Percentiles rank a stretch among this genome's conserved stretches.
Evolutionary conservation across 495 filamentous ascomycete genomes (phyloP).

Genomic region (Bacidia rubella): DNA sequence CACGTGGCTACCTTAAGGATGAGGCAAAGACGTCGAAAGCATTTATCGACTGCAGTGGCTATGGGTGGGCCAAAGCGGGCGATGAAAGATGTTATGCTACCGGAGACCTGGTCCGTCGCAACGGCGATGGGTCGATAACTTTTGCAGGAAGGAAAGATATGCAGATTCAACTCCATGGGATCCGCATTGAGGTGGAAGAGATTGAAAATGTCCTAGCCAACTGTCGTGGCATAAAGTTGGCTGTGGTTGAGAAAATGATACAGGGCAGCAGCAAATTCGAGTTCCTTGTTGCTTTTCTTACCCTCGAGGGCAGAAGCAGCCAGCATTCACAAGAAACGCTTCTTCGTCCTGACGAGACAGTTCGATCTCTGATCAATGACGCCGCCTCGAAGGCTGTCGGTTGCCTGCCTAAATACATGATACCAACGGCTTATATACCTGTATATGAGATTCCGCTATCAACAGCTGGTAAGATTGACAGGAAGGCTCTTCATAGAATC

Average conservation of each 20-base stretch:
- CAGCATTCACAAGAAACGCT: no score
- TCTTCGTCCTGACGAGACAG: no score
- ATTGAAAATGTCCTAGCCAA: constrained; percentile 33
- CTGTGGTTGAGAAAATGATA: neutral
- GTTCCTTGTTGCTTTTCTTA: neutral
- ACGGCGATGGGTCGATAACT: constrained; percentile 27
- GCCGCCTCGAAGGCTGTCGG: constrained; percentile 7
- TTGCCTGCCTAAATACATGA: constrained; percentile 30
- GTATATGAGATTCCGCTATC: constrained; percentile 23
- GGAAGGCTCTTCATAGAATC: constrained; percentile 18
- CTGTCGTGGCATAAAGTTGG: neutral
- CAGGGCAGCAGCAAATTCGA: neutral
- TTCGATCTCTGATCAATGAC: no score
- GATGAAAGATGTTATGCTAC: constrained; percentile 28
- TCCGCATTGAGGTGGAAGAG: constrained; percentile 37
- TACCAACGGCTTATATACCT: constrained; percentile 26
- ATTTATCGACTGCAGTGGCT: constrained; percentile 20
- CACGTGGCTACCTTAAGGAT: constrained; percentile 37
- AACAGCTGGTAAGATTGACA: constrained; percentile 32
- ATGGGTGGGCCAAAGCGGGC: neutral
- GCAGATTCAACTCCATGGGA: constrained; percentile 38
- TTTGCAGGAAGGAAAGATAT: constrained; percentile 34
- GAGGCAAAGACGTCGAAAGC: constrained; percentile 16
- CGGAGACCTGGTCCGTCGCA: constrained; percentile 34
- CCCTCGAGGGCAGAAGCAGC: neutral